Conservation (phyloP, 2,329 filamentous ascomycete species). For the Colletotrichum paranaense region DNA sequence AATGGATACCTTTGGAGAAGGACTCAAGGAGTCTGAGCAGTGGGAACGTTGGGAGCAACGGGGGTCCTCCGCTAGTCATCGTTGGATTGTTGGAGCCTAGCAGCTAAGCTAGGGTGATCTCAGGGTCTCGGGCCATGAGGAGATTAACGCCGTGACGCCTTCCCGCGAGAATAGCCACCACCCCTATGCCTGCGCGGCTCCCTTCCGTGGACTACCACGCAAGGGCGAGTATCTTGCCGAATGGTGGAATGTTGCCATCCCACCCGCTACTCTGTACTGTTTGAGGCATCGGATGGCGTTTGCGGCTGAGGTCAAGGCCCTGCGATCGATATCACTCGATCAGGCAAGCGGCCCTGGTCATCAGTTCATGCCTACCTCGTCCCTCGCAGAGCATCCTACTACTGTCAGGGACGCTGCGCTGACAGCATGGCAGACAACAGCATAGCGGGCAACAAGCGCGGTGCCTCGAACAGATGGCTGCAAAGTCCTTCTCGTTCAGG, state of each 20-base stretch:
- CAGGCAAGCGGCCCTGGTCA: slow-evolving; percentile 10
- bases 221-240: slow-evolving; percentile 4
- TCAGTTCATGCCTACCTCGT: slow-evolving; percentile 5
- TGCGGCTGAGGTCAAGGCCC: slow-evolving; percentile 29
- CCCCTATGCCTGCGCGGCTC: slow-evolving; percentile 11
- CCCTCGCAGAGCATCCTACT: neutral
- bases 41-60: slow-evolving; percentile 3
- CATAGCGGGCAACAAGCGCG: slow-evolving; percentile 1
- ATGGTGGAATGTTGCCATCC: slow-evolving; percentile 8
- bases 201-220: slow-evolving; percentile 20
- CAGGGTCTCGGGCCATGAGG: slow-evolving; percentile 9
- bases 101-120: slow-evolving; percentile 5
- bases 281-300: slow-evolving; percentile 29
- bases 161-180: slow-evolving; percentile 9
- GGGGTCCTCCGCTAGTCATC: neutral
- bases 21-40: neutral
- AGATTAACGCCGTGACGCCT: slow-evolving; percentile 28
- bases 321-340: neutral
- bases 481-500: slow-evolving; percentile 1
- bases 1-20: neutral
- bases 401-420: slow-evolving; percentile 6
- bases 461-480: neutral
- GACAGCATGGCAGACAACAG: neutral
- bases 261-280: neutral
- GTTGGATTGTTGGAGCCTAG: slow-evolving; percentile 21